Evolutionary conservation across 176 grass and related monocot species (phyloP).

Genomic region (Zea luxurians): DNA sequence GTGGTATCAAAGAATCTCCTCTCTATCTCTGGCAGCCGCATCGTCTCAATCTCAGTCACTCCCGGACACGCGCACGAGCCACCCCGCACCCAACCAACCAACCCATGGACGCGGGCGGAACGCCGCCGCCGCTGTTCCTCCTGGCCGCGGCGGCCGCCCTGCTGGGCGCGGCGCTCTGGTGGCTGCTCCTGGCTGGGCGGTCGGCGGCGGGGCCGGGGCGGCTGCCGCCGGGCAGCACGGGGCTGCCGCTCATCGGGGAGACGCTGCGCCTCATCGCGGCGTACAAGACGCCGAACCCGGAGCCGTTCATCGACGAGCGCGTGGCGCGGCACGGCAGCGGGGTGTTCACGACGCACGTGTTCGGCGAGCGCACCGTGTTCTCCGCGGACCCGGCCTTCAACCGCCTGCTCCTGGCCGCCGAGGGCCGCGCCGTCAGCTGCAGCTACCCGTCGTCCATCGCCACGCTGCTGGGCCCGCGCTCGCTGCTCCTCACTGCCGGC

Average conservation of each 20-base stretch:
- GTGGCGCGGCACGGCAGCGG: slow-evolving; percentile 63
- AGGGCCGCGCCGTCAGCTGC: slow-evolving; percentile 74
- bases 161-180: background rate
- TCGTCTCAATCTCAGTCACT: slow-evolving; percentile 14
- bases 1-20: background rate
- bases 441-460: slow-evolving; percentile 97
- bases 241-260: slow-evolving; percentile 82
- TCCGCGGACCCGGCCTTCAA: slow-evolving; percentile 91
- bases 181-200: background rate
- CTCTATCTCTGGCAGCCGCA: background rate
- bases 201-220: background rate
- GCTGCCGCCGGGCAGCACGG: slow-evolving; percentile 76
- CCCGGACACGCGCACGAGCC: slow-evolving; percentile 22
- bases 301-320: slow-evolving; percentile 74
- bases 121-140: background rate
- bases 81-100: background rate
- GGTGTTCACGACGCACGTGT: slow-evolving; percentile 85
- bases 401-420: slow-evolving; percentile 65
- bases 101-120: slow-evolving; percentile 36
- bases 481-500: slow-evolving; percentile 71
- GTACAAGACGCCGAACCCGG: slow-evolving; percentile 79
- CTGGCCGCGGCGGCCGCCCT: background rate
- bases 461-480: slow-evolving; percentile 74
- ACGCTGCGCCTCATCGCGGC: slow-evolving; percentile 81
- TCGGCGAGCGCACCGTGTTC: slow-evolving; percentile 95